A percentile compares a stretch with the other conserved stretches of the same genome.
Conservation (phyloP, 495 filamentous ascomycete genomes). For the Annulohypoxylon moriforme region DNA sequence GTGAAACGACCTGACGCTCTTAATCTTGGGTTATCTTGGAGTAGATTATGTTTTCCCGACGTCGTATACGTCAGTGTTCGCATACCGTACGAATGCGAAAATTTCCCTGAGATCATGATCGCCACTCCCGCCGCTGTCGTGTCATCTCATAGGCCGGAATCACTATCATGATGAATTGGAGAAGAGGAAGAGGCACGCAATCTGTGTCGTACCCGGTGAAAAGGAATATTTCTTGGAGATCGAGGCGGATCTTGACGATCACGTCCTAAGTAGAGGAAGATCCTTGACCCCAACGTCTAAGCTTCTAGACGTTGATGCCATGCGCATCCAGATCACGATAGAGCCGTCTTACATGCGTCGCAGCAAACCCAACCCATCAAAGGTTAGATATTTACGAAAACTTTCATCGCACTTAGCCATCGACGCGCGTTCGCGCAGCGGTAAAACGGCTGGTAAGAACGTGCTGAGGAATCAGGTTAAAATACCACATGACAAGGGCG, state of each 20-base stretch:
- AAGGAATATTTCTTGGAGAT: slow-evolving; percentile 15
- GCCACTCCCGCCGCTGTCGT: not conserved
- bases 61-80: slow-evolving; percentile 1
- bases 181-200: not conserved
- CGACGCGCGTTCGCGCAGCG: slow-evolving; percentile 16
- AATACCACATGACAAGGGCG: slow-evolving; percentile 29
- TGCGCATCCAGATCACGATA: slow-evolving; percentile 12
- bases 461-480: slow-evolving; percentile 18
- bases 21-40: not conserved
- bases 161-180: slow-evolving; percentile 2
- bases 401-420: not conserved
- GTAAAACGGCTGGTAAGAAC: slow-evolving; percentile 11
- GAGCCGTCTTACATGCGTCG: slow-evolving; percentile 1
- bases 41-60: not conserved
- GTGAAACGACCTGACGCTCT: slow-evolving; percentile 1
- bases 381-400: slow-evolving; percentile 11
- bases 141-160: slow-evolving; percentile 3
- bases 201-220: slow-evolving; percentile 10
- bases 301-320: not conserved
- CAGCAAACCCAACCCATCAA: slow-evolving; percentile 3
- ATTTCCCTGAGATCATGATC: slow-evolving; percentile 20
- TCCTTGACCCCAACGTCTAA: not conserved
- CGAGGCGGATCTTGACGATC: slow-evolving; percentile 14
- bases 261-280: not conserved
- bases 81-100: not conserved